These are phyloP conservation scores for Ilyonectria mors-panacis DNA, from an alignment of 2,329 filamentous ascomycete species.

Conservation along the genomic window DNA sequence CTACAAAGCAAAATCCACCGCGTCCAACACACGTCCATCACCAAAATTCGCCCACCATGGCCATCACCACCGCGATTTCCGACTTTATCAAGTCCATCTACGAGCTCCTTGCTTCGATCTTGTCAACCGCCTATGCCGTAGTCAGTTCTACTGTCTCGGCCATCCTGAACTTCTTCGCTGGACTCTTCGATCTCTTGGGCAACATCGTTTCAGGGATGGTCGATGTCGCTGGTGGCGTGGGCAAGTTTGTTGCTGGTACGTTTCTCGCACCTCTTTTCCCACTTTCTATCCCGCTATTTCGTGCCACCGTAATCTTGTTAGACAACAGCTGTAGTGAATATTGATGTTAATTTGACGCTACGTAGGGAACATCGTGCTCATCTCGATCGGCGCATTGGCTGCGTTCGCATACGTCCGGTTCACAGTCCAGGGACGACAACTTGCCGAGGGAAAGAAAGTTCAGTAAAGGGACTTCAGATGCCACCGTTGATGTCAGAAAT, in stretches of 20 bases:
- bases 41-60: conserved; percentile 45
- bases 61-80: conserved; percentile 54
- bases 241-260: conserved; percentile 58
- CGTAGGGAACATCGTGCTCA: conserved; percentile 55
- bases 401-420: conserved; percentile 54
- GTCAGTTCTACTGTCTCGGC: conserved; percentile 53
- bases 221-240: conserved; percentile 56
- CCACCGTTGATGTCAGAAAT: not conserved
- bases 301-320: not conserved
- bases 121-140: conserved; percentile 53
- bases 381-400: conserved; percentile 52
- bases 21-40: not conserved
- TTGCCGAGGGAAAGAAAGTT: conserved; percentile 51
- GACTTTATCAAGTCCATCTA: conserved; percentile 59
- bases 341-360: not conserved
- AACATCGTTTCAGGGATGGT: conserved; percentile 55
- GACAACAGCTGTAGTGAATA: not conserved
- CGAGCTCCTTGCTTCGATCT: conserved; percentile 57
- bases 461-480: conserved; percentile 37
- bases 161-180: conserved; percentile 54
- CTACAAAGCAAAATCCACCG: not conserved
- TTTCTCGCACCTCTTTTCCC: not conserved
- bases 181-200: conserved; percentile 54
- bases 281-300: not conserved
- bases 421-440: conserved; percentile 49